These are phyloP conservation scores for Fusarium oxysporum DNA, from an alignment of 2,329 filamentous ascomycete species.

Conservation along the genomic window DNA sequence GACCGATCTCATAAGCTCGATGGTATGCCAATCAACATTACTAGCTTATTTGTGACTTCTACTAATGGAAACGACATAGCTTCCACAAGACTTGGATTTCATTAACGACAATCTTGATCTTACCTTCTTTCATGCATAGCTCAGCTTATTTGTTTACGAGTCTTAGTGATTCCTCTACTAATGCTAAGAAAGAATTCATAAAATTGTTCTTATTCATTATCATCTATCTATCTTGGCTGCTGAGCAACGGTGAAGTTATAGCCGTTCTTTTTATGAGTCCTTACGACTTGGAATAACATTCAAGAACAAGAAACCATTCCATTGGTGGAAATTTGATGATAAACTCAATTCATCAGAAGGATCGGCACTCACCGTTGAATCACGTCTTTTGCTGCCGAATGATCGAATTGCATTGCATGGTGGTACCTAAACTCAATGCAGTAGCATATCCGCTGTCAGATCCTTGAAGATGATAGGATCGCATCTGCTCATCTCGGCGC, in stretches of 20 bases:
- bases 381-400: conserved; percentile 10
- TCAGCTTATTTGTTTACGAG: not conserved
- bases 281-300: rapidly evolving
- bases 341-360: not conserved
- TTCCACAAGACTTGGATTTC: not conserved
- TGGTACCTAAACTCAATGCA: conserved; percentile 4
- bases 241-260: not conserved
- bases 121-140: not conserved
- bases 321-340: conserved; percentile 14
- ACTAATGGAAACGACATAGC: not conserved
- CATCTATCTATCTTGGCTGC: too few relatives aligned
- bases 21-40: not conserved
- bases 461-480: not conserved
- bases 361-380: not conserved
- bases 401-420: not conserved
- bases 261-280: not conserved
- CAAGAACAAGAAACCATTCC: rapidly evolving
- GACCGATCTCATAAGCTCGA: not conserved
- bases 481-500: not conserved
- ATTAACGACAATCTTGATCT: not conserved
- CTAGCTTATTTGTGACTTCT: rapidly evolving
- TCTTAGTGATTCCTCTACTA: too few relatives aligned
- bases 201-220: too few relatives aligned
- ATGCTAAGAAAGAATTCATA: too few relatives aligned
- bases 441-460: not conserved